Base-by-base conservation (phyloP, 1,284 basidiomycete species). In the Coriolopsis trogii region DNA sequence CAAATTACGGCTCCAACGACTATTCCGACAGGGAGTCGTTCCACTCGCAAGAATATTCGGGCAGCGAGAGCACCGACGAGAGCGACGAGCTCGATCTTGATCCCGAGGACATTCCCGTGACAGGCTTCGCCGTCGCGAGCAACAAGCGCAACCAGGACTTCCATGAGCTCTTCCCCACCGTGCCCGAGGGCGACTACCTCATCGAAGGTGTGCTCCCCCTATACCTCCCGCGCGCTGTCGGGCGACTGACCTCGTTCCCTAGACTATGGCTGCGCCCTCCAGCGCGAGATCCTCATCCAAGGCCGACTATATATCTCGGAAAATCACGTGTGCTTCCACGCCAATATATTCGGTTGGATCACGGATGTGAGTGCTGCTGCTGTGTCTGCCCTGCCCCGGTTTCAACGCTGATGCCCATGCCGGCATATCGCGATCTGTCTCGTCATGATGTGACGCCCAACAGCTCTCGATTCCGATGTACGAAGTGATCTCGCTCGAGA, bases 261-360 rank as follows among this genome's bases (percentile, higher is more conserved):
- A 97, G 96, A 98, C 70, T 99, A 99, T 63, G 95, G 96, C 3
- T 99, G 97, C 68, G 97, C 96, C 0, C 71, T 98, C 12, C 93
- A 97, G 65, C 85, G 95, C 46, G 97, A 99, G 69, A 98, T 99
- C 60, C 79, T 99, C 24, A 91, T 98, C 26, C 96, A 99, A 76
- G 96, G 96, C 3, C 82, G 96, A 3, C 70, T 99, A 45, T 99
- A 99, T 71, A 93, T 99, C 21, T 98, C 95, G 1, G 97, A 99
- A 72, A 96, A 98, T 70, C 95, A 98, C 67, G 82, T 98, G 15
- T 98, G 93, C 73, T 99, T 99, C 77, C 92, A 99, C 66, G 95
- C 97, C 20, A 99, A 98, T 69, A 98, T 99, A 47, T 97, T 99
- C 71, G 96, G 96, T 39, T 99, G 96, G 96, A 90, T 98, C 51